Evolutionary conservation across 148 eudicot genomes (phyloP), one percentile per base, ranked within the genome.

Genomic region (Selenicereus undatus): DNA sequence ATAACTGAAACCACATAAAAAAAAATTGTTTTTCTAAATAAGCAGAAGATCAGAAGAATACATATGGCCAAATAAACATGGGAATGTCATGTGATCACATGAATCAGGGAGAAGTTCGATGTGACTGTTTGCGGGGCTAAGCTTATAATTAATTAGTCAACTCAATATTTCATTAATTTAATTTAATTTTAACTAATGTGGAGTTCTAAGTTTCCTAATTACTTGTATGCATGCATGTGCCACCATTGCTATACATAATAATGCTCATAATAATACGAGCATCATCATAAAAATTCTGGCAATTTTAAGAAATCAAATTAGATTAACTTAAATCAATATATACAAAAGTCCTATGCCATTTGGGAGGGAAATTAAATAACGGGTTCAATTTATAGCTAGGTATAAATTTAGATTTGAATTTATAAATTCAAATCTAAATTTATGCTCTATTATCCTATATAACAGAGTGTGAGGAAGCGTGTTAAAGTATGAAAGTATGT

Each of bases 31-130:
- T 43, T 35, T 24, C 3, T 65, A 24, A 27, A 22, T 21, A 65
- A 13, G 60, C 76, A 52, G 50, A 50, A 45, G 17, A 75, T n/a
- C n/a, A n/a, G 82, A 60, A 72, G 74, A 68, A 70, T 68, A 26
- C 1, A 80, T 70, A 79, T 66, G 36, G 82, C 66, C 85, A 83
- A 66, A 66, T 66, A 11, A 75, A 78, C 48, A 79, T 79, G 82
- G 71, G 75, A 73, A 54, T 68, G 83, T 68, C 85, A 83, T 75
- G 85, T 83, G 85, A 79, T 79, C 85, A 83, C 82, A 83, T 83
- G 85, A 83, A 79, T 74, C 50, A 68, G 45, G 81, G 76, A 43
- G 39, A 54, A 73, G 69, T 66, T 78, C 81, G 80, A 74, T 83
- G 81, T 32, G 69, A 79, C 70, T 64, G 70, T 69, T 74, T 30